Percentiles rank a stretch among this genome's conserved stretches.
Conservation (phyloP, 2,329 filamentous ascomycete genomes). For the Pyrenophora graminea region DNA sequence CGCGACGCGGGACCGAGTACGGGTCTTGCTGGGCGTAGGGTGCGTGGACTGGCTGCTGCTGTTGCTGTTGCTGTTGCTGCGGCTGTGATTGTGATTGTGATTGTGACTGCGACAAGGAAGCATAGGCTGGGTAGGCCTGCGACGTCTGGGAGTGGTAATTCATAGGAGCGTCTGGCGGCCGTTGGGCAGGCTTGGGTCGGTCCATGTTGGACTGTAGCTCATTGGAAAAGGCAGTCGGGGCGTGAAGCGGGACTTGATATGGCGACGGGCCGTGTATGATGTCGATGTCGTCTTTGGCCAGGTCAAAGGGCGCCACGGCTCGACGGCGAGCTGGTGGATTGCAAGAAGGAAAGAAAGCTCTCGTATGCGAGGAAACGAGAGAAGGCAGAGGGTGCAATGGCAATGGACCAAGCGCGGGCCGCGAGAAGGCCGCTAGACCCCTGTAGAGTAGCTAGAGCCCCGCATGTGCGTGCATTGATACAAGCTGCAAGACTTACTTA, state of each 20-base stretch:
- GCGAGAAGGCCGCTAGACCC: constrained; percentile 8
- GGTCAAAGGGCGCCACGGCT: neutral
- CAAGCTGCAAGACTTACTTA: neutral
- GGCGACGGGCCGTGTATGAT: neutral
- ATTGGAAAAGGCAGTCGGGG: constrained; percentile 11
- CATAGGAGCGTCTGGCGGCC: constrained; percentile 48
- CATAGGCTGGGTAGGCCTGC: constrained; percentile 41
- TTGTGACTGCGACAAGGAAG: constrained; percentile 34
- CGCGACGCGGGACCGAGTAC: constrained; percentile 52
- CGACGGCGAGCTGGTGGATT: neutral
- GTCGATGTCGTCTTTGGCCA: neutral
- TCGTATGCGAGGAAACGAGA: constrained; percentile 25
- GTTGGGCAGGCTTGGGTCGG: constrained; percentile 46
- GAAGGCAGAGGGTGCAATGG: constrained; percentile 10
- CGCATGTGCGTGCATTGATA: constrained; percentile 9
- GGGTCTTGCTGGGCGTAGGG: constrained; percentile 51
- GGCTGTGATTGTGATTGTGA: constrained; percentile 33
- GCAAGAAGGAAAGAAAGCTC: constrained; percentile 6
- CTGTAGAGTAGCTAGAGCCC: constrained; percentile 16
- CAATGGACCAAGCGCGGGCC: constrained; percentile 9
- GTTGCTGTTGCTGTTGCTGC: constrained; percentile 8
- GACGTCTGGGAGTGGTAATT: constrained; percentile 51
- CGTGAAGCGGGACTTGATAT: constrained; percentile 1
- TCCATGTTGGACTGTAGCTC: constrained; percentile 39
- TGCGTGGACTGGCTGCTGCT: constrained; percentile 46